A percentile compares a stretch with the other conserved stretches of the same genome.
phyloP scores from a whole-genome alignment of 345 rosid genomes.

The Eucalyptus brandiana region DNA sequence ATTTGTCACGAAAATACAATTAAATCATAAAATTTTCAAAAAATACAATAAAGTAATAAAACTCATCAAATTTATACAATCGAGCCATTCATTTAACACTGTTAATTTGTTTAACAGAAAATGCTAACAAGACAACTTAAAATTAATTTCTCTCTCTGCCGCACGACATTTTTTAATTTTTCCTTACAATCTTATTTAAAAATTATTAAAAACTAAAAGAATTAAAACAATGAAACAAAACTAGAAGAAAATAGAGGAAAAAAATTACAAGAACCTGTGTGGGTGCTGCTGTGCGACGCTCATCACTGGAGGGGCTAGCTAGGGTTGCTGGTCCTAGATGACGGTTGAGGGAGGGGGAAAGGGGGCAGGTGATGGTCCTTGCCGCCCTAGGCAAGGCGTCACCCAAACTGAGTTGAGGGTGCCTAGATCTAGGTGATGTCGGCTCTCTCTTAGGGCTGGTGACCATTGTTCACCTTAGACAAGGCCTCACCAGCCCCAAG shows the following conservation, averaged over 20 bases:
- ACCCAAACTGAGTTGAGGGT: background rate
- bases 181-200: accelerated
- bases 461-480: accelerated
- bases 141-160: too few relatives aligned
- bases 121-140: background rate
- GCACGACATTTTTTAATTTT: too few relatives aligned
- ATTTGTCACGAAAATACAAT: accelerated
- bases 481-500: background rate
- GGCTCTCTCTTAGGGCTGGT: accelerated
- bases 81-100: accelerated
- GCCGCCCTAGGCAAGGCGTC: accelerated
- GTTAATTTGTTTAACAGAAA: accelerated
- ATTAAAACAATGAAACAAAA: too few relatives aligned
- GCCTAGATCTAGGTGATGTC: accelerated
- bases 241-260: background rate
- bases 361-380: accelerated
- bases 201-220: background rate
- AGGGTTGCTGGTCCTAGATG: accelerated
- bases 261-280: accelerated
- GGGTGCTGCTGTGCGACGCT: accelerated
- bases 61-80: accelerated
- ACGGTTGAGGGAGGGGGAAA: accelerated
- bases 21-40: accelerated
- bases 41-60: accelerated
- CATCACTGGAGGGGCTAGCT: background rate